These are phyloP conservation scores for Fusarium caatingaense DNA, from an alignment of 2,329 filamentous ascomycete species.

Conservation along the genomic window DNA sequence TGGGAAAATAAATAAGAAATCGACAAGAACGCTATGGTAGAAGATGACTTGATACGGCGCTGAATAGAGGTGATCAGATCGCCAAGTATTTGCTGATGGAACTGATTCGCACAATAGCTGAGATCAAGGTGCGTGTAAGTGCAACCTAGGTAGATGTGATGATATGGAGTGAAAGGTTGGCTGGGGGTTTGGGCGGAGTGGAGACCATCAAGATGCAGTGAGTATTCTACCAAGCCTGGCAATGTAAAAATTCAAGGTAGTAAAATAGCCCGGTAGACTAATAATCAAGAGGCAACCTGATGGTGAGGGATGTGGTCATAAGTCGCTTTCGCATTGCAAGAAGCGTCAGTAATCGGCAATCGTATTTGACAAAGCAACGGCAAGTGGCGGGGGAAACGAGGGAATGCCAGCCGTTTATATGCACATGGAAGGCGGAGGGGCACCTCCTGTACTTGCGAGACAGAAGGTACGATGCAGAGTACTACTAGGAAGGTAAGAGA, in stretches of 20 bases:
- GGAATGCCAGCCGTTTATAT: constrained; percentile 63
- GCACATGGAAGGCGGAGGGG: constrained; percentile 50
- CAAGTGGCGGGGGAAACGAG: constrained; percentile 45
- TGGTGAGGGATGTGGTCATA: constrained; percentile 15
- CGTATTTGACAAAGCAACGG: constrained; percentile 37
- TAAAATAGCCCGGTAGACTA: neutral
- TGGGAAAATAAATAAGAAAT: neutral
- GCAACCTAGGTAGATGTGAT: neutral
- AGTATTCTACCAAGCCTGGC: neutral
- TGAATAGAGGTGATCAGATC: neutral
- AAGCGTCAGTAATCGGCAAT: constrained; percentile 40
- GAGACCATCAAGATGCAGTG: neutral
- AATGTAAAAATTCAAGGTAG: neutral
- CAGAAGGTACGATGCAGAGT: neutral
- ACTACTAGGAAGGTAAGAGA: neutral
- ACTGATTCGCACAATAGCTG: neutral
- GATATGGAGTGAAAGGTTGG: neutral
- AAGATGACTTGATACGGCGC: neutral
- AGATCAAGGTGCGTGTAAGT: constrained; percentile 3
- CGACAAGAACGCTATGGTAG: neutral
- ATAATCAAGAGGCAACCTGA: neutral
- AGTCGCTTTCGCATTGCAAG: constrained; percentile 15
- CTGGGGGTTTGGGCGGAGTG: neutral
- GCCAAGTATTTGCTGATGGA: neutral
- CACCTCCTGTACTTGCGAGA: neutral